Base-by-base conservation (phyloP, 768 basidiomycete species). In the Lactarius hatsudake region DNA sequence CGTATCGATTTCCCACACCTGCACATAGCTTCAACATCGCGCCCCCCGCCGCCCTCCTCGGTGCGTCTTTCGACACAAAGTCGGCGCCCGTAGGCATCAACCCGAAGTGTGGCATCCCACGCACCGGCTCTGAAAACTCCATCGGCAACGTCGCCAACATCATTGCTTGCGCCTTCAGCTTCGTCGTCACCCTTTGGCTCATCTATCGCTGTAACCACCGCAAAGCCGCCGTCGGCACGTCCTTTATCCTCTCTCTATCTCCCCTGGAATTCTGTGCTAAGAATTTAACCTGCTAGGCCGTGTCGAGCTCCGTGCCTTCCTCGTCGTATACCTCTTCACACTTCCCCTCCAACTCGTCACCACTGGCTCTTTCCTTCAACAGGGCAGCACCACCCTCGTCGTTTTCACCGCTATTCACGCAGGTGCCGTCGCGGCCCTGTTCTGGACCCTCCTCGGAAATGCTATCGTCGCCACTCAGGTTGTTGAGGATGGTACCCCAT, bases 111-210 rank as follows among this genome's bases (percentile, higher is more conserved):
- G 90, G 88, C 63, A 94, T 94, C 67, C 83, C 83, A 5, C 81
- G 85, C 51, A 80, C 87, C 42, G 86, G 83, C 58, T 76, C 80
- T 23, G 76, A 84, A 30, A 83, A 85, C 32, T 84, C 86, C 5
- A 77, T 93, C 9, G 93, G 90, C 71, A 93, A 94, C 80, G 84
- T 92, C 69, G 94, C 94, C 66, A 92, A 97, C 75, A 87, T 95
- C 74, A 81, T 93, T 68, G 83, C 85, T 5, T 96, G 93, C 72
- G 89, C 81, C n/a, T 73, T 93, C 59, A 89, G 89, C 73, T 77
- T 94, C 67, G 55, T 92, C 34, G 73, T 89, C 71, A 77, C 86
- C n/a, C 69, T 81, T 28, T 75, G 75, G 42, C 81, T 98, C 51
- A 81, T 93, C 48, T 78, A 80, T 38, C 75, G 82, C 57, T 84